phyloP scores from a whole-genome alignment of 1,284 basidiomycete species.

The Leccinum pallidistipes region DNA sequence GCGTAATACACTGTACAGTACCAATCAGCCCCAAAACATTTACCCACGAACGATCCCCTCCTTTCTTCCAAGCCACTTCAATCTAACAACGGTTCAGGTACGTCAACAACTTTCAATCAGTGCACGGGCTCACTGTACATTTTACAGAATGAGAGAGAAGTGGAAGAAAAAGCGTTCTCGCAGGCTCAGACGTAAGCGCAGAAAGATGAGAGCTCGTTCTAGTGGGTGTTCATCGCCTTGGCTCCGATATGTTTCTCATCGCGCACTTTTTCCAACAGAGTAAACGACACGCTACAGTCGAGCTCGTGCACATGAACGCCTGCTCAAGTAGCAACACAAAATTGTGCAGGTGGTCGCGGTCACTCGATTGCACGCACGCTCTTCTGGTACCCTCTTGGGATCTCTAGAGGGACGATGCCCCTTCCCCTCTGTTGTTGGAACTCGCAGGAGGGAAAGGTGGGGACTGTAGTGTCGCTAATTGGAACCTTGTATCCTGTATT shows the following conservation, averaged over 20 bases:
- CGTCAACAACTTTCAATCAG: not conserved
- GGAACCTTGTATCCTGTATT: constrained; percentile 25
- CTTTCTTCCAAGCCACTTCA: constrained; percentile 27
- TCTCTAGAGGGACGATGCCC: constrained; percentile 20
- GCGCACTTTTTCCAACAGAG: constrained; percentile 19
- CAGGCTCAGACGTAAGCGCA: constrained; percentile 84
- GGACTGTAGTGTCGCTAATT: constrained; percentile 25
- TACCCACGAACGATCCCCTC: constrained; percentile 9
- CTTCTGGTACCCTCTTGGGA: constrained; percentile 22
- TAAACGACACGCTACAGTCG: constrained; percentile 27
- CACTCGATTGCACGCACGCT: constrained; percentile 28
- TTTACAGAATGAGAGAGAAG: constrained; percentile 80
- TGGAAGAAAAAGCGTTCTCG: constrained; percentile 90
- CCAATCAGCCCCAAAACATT: constrained; percentile 26
- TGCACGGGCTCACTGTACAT: not conserved
- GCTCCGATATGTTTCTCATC: constrained; percentile 8
- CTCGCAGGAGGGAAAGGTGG: constrained; percentile 19
- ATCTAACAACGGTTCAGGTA: constrained; percentile 35
- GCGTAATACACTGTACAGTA: constrained; percentile 40
- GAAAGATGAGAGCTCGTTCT: constrained; percentile 90
- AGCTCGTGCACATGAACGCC: constrained; percentile 29
- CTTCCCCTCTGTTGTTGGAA: constrained; percentile 26
- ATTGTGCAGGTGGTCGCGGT: constrained; percentile 12
- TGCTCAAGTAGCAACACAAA: constrained; percentile 17
- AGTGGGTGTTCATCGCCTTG: constrained; percentile 51